Evolutionary conservation across 257 asterid genomes (phyloP).

Genomic region (Solanum corneliomulleri): DNA sequence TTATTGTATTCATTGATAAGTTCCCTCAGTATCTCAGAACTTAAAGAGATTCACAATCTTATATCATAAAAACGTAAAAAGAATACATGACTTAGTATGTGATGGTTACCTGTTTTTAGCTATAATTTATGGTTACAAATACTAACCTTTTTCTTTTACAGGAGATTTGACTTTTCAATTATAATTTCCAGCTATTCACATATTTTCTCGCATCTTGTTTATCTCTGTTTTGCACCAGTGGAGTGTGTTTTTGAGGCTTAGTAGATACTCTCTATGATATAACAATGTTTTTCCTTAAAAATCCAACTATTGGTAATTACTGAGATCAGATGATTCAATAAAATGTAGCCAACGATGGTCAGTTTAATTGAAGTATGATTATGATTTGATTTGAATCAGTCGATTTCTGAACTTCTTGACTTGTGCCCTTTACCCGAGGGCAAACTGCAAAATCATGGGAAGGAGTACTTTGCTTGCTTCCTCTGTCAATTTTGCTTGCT

Average conservation of each 20-base stretch:
- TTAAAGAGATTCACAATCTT: not conserved
- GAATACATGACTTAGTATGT: not conserved
- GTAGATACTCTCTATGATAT: not conserved
- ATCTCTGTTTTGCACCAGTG: not conserved
- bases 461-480: not conserved
- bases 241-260: not conserved
- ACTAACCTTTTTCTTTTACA: not conserved
- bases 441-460: not conserved
- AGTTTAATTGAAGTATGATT: not conserved
- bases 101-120: not conserved
- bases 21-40: not conserved
- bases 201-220: not conserved
- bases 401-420: not conserved
- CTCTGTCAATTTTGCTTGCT: not conserved
- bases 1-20: not conserved
- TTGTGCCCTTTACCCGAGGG: not conserved
- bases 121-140: not conserved
- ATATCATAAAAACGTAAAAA: not conserved
- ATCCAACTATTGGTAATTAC: not conserved
- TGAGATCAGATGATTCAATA: not conserved
- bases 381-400: not conserved
- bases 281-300: not conserved
- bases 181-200: not conserved
- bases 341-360: not conserved
- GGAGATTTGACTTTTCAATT: not conserved